Evolutionary conservation across 2,329 filamentous ascomycete genomes (phyloP).

Genomic region (Escovopsis sp.): DNA sequence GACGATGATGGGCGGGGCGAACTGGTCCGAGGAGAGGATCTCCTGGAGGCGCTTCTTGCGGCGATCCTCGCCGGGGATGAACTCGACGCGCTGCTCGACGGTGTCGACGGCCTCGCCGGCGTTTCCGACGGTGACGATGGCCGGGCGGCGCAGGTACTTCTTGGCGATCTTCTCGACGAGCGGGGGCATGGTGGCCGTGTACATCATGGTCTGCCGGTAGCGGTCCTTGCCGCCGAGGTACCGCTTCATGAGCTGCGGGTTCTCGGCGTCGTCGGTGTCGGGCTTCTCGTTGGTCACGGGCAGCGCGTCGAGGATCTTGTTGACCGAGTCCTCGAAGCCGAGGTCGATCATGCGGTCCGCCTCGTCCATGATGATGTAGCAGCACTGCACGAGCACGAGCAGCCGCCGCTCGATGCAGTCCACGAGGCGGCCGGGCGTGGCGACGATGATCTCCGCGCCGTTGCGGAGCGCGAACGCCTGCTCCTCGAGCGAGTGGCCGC

Average conservation of each 20-base stretch:
- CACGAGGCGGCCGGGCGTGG: constrained; percentile 91
- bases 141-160: constrained; percentile 85
- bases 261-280: constrained; percentile 81
- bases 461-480: constrained; percentile 82
- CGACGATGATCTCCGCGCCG: constrained; percentile 93
- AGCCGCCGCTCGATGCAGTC: constrained; percentile 93
- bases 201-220: constrained; percentile 99
- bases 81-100: constrained; percentile 92
- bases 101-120: constrained; percentile 93
- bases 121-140: constrained; percentile 89
- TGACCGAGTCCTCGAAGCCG: constrained; percentile 93
- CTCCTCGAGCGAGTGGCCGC: constrained; percentile 88
- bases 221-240: constrained; percentile 61
- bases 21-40: constrained; percentile 69
- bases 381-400: constrained; percentile 87
- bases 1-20: constrained; percentile 83
- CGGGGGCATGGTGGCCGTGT: constrained; percentile 94
- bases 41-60: constrained; percentile 92
- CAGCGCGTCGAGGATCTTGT: constrained; percentile 90
- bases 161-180: constrained; percentile 91
- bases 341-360: constrained; percentile 98
- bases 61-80: constrained; percentile 81
- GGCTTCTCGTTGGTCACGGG: constrained; percentile 91
- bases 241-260: constrained; percentile 69
- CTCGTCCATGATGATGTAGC: constrained; percentile 99